Base-by-base conservation (phyloP, 345 rosid genomes). In the Eutrema yunnanense region DNA sequence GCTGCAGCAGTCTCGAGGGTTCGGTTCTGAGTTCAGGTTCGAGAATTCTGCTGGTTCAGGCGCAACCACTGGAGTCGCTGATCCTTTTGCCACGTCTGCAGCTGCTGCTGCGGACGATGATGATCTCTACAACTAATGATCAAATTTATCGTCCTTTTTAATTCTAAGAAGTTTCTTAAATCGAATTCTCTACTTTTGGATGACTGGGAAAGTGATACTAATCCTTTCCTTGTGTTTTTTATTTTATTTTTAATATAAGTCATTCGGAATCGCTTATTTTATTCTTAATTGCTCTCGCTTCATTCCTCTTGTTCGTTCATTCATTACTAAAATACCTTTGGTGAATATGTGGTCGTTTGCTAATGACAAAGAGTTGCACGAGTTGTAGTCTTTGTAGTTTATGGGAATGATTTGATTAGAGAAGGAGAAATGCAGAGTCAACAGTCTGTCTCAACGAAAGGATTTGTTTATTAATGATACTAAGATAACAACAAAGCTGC, bases 1-100 rank as follows among this genome's bases (percentile, higher is more conserved):
- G 10, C 71, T 94, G 80, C 98, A 94, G 85, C 98, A 94, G 64
- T 94, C 98, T 3, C 81, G 98, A 81, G 98, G 98, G 62, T 87
- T 94, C 3, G 97, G 98, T 58, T 67, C 86, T 4, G 97, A 94
- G 55, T 94, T 94, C 78, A 86, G 92, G 85, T 94, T 94, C 56
- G 32, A 75, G 79, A 75, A 84, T 60, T 81, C 85, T 9, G 66
- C 91, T 61, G 69, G 96, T 7, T 41, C 76, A 11, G 88, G 92
- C 3, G 86, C 82, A 2, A 88, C 78, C 4, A 93, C 79, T 52
- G 79, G 81, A 66, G 86, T 83, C 6, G 67, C 95, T 30, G 96
- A 92, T 78, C 90, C 96, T 44, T 92, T 92, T 66, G 87, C 87
- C 13, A 80, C 92, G n/a, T 70, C 98, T 10, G 76, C 73, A n/a